Evolutionary conservation across 495 filamentous ascomycete species (phyloP).

Genomic region (Chaetomium tenue): DNA sequence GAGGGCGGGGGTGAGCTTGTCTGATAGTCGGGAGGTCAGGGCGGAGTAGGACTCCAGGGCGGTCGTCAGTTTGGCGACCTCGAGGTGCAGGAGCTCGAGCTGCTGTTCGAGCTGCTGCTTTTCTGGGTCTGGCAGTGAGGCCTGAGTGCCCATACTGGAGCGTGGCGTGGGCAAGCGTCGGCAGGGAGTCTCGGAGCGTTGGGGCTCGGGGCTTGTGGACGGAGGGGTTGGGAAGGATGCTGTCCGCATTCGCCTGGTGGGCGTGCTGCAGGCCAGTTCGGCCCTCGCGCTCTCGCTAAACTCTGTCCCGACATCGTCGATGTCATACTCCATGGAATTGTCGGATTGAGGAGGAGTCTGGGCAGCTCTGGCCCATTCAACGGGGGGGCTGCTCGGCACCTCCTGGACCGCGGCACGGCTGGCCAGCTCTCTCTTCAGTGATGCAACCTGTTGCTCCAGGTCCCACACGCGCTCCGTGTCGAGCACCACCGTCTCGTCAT

Average conservation of each 20-base stretch:
- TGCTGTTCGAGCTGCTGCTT: slow-evolving; percentile 43
- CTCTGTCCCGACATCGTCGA: slow-evolving; percentile 33
- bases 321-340: slow-evolving; percentile 41
- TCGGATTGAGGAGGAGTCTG: slow-evolving; percentile 46
- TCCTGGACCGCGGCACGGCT: slow-evolving; percentile 31
- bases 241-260: slow-evolving; percentile 33
- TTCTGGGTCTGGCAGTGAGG: slow-evolving; percentile 44
- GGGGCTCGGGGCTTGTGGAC: slow-evolving; percentile 42
- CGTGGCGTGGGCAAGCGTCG: not conserved
- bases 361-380: slow-evolving; percentile 46
- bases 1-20: slow-evolving; percentile 31
- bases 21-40: slow-evolving; percentile 35
- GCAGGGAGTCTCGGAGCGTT: slow-evolving; percentile 40
- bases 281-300: slow-evolving; percentile 42
- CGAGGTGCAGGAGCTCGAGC: slow-evolving; percentile 41
- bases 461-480: slow-evolving; percentile 45
- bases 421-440: slow-evolving; percentile 34
- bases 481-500: slow-evolving; percentile 47
- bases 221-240: slow-evolving; percentile 53
- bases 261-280: slow-evolving; percentile 46
- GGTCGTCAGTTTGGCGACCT: slow-evolving; percentile 41
- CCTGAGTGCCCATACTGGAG: slow-evolving; percentile 38
- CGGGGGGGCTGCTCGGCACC: slow-evolving; percentile 30
- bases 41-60: slow-evolving; percentile 41
- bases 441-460: slow-evolving; percentile 45